A percentile compares a stretch with the other conserved stretches of the same genome.
phyloP scores from a whole-genome alignment of 768 basidiomycete species.

The Amanita molliuscula region DNA sequence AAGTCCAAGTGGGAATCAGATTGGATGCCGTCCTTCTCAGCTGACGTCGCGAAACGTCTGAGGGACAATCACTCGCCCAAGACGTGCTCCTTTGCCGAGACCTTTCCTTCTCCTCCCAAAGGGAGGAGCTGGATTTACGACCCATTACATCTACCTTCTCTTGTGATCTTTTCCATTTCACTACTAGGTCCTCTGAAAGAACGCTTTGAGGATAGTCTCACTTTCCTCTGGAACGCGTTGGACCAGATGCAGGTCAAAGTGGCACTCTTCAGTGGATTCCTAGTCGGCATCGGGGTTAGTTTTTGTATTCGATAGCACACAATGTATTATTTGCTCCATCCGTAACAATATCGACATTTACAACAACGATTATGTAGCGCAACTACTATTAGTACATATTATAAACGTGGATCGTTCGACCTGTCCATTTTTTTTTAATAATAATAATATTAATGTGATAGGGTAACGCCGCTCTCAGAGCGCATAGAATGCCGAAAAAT shows the following conservation, averaged over 20 bases:
- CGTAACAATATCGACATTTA: not conserved
- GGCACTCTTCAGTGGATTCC: conserved; percentile 28
- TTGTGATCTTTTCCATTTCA: conserved; percentile 51
- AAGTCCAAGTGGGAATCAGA: conserved; percentile 59
- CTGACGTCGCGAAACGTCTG: conserved; percentile 44
- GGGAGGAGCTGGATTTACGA: conserved; percentile 29
- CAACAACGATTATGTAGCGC: not conserved
- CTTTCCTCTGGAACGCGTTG: conserved; percentile 10
- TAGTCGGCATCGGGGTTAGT: conserved; percentile 28
- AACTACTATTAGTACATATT: conserved; percentile 2
- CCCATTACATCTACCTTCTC: conserved; percentile 57
- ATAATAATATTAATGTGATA: not conserved
- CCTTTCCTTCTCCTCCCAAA: not conserved
- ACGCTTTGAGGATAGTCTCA: conserved; percentile 1
- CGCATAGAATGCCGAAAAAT: not conserved
- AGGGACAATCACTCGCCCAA: conserved; percentile 19
- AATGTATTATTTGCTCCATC: not conserved
- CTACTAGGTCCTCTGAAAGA: conserved; percentile 36
- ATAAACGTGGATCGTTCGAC: not conserved
- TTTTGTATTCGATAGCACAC: not conserved
- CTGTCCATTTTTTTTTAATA: not conserved
- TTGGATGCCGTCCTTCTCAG: conserved; percentile 51
- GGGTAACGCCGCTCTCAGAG: not conserved
- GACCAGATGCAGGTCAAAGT: conserved; percentile 19
- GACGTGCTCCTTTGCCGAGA: conserved; percentile 1